Base-by-base conservation (phyloP, 805 yeast genomes). In the Yarrowia sp. region DNA sequence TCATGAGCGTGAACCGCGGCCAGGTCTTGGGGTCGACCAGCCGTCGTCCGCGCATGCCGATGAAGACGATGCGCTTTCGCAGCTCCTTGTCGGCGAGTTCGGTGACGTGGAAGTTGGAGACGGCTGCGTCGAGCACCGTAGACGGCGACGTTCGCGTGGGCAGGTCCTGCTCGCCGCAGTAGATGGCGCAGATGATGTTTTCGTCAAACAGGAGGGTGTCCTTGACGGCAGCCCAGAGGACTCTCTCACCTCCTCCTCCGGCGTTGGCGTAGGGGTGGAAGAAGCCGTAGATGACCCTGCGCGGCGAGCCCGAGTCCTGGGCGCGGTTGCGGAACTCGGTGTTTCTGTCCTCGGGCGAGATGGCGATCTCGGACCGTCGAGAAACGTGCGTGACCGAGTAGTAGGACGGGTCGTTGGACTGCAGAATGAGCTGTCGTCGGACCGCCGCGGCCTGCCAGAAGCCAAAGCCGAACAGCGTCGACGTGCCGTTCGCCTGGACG, bases 211-310 rank as follows among this genome's bases (percentile, higher is more conserved):
- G 66, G 63, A 92, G 76, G 0, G 96, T 88, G 31, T 86, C 80
- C 66, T 82, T 80, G 6, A 93, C 89, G 0, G 97, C 97, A 62
- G 89, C 91, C 99, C 99, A 94, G 39, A 94, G 77, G 0, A 94
- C 99, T 62, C 93, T 83, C 71, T 94, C 99, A 22, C 99, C 99
- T 29, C 99, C 99, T 18, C 99, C 99, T 47, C 96, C 97, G 38
- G 97, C 96, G 71, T 88, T 89, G 66, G 97, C 91, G 68, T 86
- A 88, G 0, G 99, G 99, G 74, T 94, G 99, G 77, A 94, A 91
- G 69, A 88, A 92, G 6, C 98, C 99, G 71, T 78, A 86, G 10
- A 90, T 72, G 9, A 78, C 66, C 39, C 69, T 72, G 25, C 88
- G 70, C 61, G 62, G 63, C 31, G 64, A 63, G 31, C 67, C 69